Evolutionary conservation across 306 rosid genomes (phyloP).

Genomic region (Ochetophila trinervis): DNA sequence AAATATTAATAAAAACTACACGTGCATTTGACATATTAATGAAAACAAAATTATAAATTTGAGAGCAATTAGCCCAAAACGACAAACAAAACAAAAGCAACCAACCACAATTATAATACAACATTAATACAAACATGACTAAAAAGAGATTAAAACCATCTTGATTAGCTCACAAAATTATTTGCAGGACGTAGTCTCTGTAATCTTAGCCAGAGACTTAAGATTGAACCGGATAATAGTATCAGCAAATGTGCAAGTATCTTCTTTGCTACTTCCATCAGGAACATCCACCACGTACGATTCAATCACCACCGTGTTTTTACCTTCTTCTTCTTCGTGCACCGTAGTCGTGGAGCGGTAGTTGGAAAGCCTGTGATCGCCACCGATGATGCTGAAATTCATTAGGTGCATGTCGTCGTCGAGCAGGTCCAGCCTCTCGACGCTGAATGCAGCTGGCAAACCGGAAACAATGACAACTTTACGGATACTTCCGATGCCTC

Average conservation of each 20-base stretch:
- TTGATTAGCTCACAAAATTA: background rate
- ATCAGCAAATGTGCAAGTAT: conserved; percentile 50
- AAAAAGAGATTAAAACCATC: no score
- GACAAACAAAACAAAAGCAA: no score
- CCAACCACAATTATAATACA: no score
- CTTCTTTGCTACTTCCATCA: conserved; percentile 45
- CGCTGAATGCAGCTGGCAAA: conserved; percentile 44
- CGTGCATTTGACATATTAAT: no score
- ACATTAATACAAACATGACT: no score
- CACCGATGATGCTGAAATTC: conserved; percentile 55
- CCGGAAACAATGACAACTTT: conserved; percentile 47
- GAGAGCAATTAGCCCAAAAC: no score
- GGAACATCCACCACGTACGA: conserved; percentile 72
- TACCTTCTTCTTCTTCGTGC: conserved; percentile 42
- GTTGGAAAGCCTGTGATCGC: conserved; percentile 59
- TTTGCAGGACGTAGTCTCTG: conserved; percentile 30
- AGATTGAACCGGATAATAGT: conserved; percentile 60
- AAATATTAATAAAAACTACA: no score
- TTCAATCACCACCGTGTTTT: conserved; percentile 47
- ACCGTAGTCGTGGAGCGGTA: conserved; percentile 50
- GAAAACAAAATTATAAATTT: no score
- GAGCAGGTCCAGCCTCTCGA: conserved; percentile 51
- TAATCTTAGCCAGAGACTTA: conserved; percentile 45
- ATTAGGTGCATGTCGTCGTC: conserved; percentile 52
- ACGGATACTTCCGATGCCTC: conserved; percentile 54